These are phyloP conservation scores for Eucalyptus caleyi DNA, from an alignment of 345 rosid genomes.

Conservation along the genomic window DNA sequence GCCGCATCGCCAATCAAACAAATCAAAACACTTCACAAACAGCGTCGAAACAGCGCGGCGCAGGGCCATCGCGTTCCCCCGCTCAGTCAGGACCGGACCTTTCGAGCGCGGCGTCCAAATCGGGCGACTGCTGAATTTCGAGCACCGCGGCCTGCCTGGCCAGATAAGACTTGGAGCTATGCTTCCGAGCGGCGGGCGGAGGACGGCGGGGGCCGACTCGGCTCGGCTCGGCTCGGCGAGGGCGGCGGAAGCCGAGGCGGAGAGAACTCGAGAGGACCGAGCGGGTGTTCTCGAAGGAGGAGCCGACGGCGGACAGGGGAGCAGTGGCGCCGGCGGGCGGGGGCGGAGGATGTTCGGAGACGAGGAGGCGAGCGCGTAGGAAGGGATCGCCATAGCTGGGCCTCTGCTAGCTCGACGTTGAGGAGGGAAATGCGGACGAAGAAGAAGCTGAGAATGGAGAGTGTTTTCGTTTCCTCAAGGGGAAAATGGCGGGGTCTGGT, in stretches of 20 bases:
- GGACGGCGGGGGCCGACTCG: background rate
- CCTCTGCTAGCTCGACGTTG: background rate
- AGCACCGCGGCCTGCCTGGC: slow-evolving; percentile 57
- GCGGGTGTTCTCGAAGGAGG: background rate
- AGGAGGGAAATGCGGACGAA: background rate
- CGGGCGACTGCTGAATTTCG: slow-evolving; percentile 46
- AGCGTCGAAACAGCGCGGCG: background rate
- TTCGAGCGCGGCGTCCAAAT: slow-evolving; percentile 42
- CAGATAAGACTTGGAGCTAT: slow-evolving; percentile 39
- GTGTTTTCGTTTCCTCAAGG: fast-evolving
- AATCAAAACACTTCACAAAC: background rate
- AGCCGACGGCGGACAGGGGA: slow-evolving; percentile 1
- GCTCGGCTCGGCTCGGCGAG: background rate
- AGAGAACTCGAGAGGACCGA: background rate
- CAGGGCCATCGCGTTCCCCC: background rate
- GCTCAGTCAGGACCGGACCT: slow-evolving; percentile 32
- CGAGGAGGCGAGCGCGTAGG: background rate
- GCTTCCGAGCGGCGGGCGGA: slow-evolving; percentile 1
- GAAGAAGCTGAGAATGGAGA: background rate
- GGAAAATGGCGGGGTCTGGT: background rate
- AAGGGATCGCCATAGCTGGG: slow-evolving; percentile 30
- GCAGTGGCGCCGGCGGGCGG: background rate
- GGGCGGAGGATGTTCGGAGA: slow-evolving; percentile 4
- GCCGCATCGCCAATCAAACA: background rate
- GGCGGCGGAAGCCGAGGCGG: background rate